Conservation (phyloP, 495 filamentous ascomycete species). For the Viridothelium virens region DNA sequence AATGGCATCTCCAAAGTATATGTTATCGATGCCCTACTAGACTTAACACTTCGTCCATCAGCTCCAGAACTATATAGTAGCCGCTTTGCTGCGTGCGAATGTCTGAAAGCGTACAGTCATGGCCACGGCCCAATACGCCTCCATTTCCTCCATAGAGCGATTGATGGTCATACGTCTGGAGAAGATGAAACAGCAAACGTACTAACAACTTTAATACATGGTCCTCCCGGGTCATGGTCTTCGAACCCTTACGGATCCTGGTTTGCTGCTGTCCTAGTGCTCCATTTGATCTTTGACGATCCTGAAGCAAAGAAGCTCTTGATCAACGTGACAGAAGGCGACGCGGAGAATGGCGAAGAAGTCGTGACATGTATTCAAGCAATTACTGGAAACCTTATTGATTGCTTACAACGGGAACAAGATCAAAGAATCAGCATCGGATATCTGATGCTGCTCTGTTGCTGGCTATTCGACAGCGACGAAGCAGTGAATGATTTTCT, state of each 20-base stretch:
- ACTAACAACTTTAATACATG: conserved; percentile 64
- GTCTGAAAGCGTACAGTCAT: conserved; percentile 85
- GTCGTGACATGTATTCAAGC: conserved; percentile 90
- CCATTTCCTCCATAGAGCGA: conserved; percentile 82
- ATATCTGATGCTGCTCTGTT: conserved; percentile 86
- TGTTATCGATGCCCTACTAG: conserved; percentile 90
- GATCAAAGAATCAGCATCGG: conserved; percentile 78
- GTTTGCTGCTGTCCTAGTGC: conserved; percentile 84
- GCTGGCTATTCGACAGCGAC: conserved; percentile 88
- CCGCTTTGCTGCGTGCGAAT: conserved; percentile 76
- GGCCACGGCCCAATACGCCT: conserved; percentile 67
- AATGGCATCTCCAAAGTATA: conserved; percentile 59
- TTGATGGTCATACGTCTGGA: conserved; percentile 73
- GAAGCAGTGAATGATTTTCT: conserved; percentile 90
- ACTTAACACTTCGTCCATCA: conserved; percentile 65
- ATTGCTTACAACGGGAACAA: conserved; percentile 60
- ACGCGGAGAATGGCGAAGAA: conserved; percentile 85
- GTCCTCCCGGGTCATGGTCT: conserved; percentile 48
- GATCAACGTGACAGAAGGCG: conserved; percentile 78
- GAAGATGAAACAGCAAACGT: conserved; percentile 86
- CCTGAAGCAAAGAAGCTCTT: conserved; percentile 68
- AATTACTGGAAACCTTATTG: conserved; percentile 72
- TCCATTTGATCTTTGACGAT: conserved; percentile 83
- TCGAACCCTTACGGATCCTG: conserved; percentile 82
- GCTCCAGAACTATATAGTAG: conserved; percentile 64